Conservation (phyloP, 148 eudicot species). For the Vaccinium darrowii region DNA sequence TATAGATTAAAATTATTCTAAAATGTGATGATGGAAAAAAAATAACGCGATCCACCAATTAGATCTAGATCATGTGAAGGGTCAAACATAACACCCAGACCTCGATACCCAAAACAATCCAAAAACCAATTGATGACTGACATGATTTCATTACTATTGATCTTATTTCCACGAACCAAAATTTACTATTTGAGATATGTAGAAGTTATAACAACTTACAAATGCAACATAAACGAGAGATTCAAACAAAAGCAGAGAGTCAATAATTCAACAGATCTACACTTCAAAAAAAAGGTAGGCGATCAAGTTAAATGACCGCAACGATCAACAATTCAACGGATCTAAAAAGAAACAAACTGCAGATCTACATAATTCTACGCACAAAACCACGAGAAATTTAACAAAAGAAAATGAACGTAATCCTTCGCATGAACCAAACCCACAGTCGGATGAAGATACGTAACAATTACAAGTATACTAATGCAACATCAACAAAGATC, state of each 20-base stretch:
- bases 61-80: constrained; percentile 9
- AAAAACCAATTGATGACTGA: not conserved
- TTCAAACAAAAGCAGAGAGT: not conserved
- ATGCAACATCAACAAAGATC: too few relatives aligned
- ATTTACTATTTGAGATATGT: too few relatives aligned
- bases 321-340: not conserved
- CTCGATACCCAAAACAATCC: not conserved
- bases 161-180: too few relatives aligned
- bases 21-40: too few relatives aligned
- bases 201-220: too few relatives aligned
- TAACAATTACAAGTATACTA: too few relatives aligned
- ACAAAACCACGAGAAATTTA: not conserved
- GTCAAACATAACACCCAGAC: not conserved
- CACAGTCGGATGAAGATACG: too few relatives aligned
- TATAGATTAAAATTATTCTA: too few relatives aligned
- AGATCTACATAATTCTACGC: not conserved
- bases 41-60: not conserved
- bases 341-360: not conserved
- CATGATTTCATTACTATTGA: too few relatives aligned
- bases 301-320: not conserved
- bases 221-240: not conserved
- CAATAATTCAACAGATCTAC: not conserved
- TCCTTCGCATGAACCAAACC: too few relatives aligned
- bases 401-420: too few relatives aligned
- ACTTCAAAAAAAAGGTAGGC: not conserved